These are phyloP conservation scores for Amanita subjunquillea DNA, from an alignment of 768 basidiomycete species.

Conservation along the genomic window DNA sequence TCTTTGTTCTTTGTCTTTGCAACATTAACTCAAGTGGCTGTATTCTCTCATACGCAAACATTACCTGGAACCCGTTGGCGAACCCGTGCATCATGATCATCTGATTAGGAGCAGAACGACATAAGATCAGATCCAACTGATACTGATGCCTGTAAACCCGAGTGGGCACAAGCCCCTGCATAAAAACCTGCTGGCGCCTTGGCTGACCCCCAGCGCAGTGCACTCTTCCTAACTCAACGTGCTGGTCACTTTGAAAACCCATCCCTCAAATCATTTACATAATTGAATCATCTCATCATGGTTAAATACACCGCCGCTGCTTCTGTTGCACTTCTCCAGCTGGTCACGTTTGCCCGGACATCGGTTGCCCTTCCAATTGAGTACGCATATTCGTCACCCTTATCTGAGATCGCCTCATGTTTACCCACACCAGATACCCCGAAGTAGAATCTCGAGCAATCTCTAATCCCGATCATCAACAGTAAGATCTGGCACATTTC, in stretches of 20 bases:
- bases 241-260: neutral
- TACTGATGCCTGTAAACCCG: too few relatives aligned
- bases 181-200: neutral
- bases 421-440: neutral
- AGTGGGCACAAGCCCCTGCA: too few relatives aligned
- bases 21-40: too few relatives aligned
- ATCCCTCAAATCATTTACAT: neutral
- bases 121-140: too few relatives aligned
- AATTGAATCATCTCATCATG: neutral
- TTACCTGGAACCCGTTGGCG: too few relatives aligned
- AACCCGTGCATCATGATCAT: too few relatives aligned
- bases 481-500: too few relatives aligned
- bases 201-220: neutral
- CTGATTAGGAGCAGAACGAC: too few relatives aligned
- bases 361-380: constrained; percentile 19
- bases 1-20: too few relatives aligned
- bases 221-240: neutral
- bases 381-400: neutral
- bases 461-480: too few relatives aligned
- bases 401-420: neutral
- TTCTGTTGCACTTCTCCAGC: constrained; percentile 13
- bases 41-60: too few relatives aligned
- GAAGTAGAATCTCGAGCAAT: neutral
- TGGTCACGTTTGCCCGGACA: constrained; percentile 18
- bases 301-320: neutral